These are phyloP conservation scores for Salix suchowensis DNA, from an alignment of 345 rosid genomes.

Conservation along the genomic window DNA sequence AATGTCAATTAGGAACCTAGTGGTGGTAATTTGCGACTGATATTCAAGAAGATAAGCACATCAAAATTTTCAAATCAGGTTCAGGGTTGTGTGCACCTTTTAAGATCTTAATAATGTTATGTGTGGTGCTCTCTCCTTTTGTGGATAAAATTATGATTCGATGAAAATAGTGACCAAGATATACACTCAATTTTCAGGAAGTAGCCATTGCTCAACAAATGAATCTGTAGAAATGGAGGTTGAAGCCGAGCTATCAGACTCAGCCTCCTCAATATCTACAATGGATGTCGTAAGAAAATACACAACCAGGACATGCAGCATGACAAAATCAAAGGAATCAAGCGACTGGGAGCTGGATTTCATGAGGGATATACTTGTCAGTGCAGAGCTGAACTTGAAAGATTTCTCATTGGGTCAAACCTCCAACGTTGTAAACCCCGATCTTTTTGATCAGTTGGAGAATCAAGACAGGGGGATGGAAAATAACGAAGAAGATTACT, in stretches of 20 bases:
- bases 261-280: slow-evolving; percentile 36
- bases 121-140: neutral
- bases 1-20: neutral
- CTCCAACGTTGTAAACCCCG: slow-evolving; percentile 29
- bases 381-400: slow-evolving; percentile 37
- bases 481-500: slow-evolving; percentile 31
- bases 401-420: slow-evolving; percentile 43
- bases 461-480: slow-evolving; percentile 12
- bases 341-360: slow-evolving; percentile 57
- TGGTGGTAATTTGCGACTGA: neutral
- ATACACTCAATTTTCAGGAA: slow-evolving; percentile 23
- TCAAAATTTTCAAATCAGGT: neutral
- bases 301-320: slow-evolving; percentile 17
- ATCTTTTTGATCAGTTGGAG: slow-evolving; percentile 53
- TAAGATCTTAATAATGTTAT: neutral
- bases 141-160: neutral
- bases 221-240: slow-evolving; percentile 17
- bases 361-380: slow-evolving; percentile 40
- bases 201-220: slow-evolving; percentile 10
- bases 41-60: neutral
- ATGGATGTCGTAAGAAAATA: slow-evolving; percentile 19
- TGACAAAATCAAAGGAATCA: slow-evolving; percentile 20
- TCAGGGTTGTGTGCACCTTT: neutral
- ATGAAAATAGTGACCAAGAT: neutral
- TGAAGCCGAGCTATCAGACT: slow-evolving; percentile 35